Evolutionary conservation across 306 rosid genomes (phyloP), one percentile per base, ranked within the genome.

Genomic region (Coriaria nepalensis): DNA sequence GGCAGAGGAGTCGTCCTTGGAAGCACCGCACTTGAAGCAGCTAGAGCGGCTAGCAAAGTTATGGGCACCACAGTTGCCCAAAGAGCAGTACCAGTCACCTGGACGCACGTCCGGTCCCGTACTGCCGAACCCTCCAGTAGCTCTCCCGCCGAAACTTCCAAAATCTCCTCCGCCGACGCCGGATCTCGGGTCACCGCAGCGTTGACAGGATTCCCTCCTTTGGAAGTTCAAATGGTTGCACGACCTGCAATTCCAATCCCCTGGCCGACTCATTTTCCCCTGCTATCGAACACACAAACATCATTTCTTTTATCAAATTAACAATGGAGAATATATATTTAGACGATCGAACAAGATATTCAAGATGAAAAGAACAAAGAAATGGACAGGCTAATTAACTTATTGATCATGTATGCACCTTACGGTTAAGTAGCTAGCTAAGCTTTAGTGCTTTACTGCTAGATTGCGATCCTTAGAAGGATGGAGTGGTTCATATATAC

Each of bases 171-270:
- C 69, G 13, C 52, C 56, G 12, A 41, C 61, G 3, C 61, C 65
- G 2, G 56, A 13, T 58, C 68, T 81, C 35, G 74, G 68, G 36
- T 82, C 93, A 6, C 79, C 81, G 6, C 96, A 86, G 9, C 86
- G 55, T 36, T 86, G 96, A 60, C 96, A 86, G 2, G 88, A 76
- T 10, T 86, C 96, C 68, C 96, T 72, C 58, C 96, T 75, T 40
- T 82, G 93, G 8, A 86, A 86, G 68, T 86, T 86, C 33, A 86
- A 71, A 64, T 86, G 83, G 79, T 62, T 72, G 86, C 96, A 86
- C 51, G 96, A 41, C 71, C 81, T 79, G 68, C 96, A 86, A 69
- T 79, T 86, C 96, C 96, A 86, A 64, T 86, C 96, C 65, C 96
- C 96, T 45, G 96, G 96, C 42, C 96, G 63, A 68, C 56, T 86